phyloP scores from a whole-genome alignment of 1,284 basidiomycete species.

The Tilletia setariae region DNA sequence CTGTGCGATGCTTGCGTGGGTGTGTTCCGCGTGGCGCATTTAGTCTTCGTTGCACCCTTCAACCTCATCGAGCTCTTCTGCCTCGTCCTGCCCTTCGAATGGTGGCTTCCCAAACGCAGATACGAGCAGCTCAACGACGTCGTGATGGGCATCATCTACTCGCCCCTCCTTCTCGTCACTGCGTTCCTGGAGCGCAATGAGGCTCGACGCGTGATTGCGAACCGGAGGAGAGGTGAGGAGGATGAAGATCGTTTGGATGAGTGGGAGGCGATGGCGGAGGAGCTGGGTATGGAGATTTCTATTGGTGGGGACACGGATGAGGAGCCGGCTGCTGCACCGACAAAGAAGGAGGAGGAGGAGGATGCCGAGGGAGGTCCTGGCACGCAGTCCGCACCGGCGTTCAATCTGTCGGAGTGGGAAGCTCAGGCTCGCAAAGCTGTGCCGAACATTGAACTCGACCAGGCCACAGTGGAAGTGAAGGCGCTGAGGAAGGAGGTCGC shows the following conservation, averaged over 20 bases:
- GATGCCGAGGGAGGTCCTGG: not conserved
- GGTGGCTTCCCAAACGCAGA: constrained; percentile 2
- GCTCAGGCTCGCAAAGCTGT: constrained; percentile 3
- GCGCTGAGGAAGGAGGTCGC: constrained; percentile 8
- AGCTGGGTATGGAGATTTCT: not conserved
- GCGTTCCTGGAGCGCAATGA: constrained; percentile 4
- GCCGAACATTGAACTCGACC: constrained; percentile 1
- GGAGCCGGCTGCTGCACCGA: too few relatives aligned
- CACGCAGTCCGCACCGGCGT: not conserved
- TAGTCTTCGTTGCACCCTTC: constrained; percentile 8
- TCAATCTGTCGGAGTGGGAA: not conserved
- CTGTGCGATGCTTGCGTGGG: too few relatives aligned
- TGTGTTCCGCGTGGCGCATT: too few relatives aligned
- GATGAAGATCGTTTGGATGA: constrained; percentile 2
- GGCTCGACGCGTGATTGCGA: not conserved
- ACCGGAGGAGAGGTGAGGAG: constrained; percentile 4
- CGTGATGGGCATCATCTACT: constrained; percentile 7
- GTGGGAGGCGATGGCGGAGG: constrained; percentile 15
- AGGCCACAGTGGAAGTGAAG: not conserved
- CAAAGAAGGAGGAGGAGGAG: not conserved
- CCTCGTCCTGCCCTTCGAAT: constrained; percentile 11
- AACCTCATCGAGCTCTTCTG: constrained; percentile 14
- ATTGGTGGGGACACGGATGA: not conserved
- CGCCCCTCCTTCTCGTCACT: not conserved
- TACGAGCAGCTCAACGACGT: constrained; percentile 14